These are phyloP conservation scores for Thalassiosira allenii DNA, from an alignment of 352 stramenopile species.

Conservation along the genomic window DNA sequence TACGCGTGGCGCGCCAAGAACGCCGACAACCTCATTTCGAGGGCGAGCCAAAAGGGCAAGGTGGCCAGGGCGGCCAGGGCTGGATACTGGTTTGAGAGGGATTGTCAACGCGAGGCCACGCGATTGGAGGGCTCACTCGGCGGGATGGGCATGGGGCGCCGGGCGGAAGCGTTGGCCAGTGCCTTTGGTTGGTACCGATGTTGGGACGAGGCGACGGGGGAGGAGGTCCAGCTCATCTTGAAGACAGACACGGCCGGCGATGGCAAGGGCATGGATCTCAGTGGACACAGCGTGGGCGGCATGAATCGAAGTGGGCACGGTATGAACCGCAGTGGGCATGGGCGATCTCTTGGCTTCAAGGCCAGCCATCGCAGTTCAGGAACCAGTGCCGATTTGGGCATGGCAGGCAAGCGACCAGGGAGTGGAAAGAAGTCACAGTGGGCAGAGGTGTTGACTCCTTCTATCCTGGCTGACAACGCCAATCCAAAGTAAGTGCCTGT, in stretches of 20 bases:
- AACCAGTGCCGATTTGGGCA: constrained; percentile 38
- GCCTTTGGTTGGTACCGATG: constrained; percentile 86
- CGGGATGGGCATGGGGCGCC: constrained; percentile 70
- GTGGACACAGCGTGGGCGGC: constrained; percentile 59
- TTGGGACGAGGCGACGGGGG: constrained; percentile 67
- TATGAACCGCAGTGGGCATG: constrained; percentile 63
- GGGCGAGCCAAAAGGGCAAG: constrained; percentile 75
- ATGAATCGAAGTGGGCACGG: constrained; percentile 66
- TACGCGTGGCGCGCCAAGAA: constrained; percentile 84
- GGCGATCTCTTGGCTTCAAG: constrained; percentile 75
- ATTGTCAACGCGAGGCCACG: constrained; percentile 76
- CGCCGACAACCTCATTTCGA: constrained; percentile 81
- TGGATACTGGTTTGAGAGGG: constrained; percentile 84
- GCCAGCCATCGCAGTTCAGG: constrained; percentile 50
- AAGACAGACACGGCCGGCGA: constrained; percentile 49
- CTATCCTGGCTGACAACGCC: constrained; percentile 73
- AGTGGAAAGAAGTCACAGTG: constrained; percentile 61
- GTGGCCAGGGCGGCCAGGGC: constrained; percentile 71
- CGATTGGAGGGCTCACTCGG: constrained; percentile 58
- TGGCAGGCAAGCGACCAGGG: constrained; percentile 36
- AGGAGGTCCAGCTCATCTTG: constrained; percentile 51
- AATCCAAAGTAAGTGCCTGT: constrained; percentile 62
- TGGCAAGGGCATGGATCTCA: constrained; percentile 54
- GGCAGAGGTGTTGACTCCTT: constrained; percentile 73
- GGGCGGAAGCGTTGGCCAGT: constrained; percentile 77